These are phyloP conservation scores for Coemansia sp. DNA, from an alignment of 192 early-diverging fungal genomes.

Conservation along the genomic window DNA sequence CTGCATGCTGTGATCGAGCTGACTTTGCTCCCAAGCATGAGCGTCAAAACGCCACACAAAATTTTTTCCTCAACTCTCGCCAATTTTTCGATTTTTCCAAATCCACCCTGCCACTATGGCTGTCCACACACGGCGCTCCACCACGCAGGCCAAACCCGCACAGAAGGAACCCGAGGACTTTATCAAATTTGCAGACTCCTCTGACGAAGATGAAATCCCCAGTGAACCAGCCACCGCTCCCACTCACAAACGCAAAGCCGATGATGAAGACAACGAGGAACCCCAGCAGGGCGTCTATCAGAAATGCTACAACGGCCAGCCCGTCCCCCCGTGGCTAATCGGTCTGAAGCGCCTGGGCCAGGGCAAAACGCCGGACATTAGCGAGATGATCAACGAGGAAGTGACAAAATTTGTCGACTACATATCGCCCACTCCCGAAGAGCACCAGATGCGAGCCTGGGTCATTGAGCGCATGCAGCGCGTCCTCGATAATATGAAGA, in stretches of 20 bases:
- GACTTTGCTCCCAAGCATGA: background rate
- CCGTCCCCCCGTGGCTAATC: conserved; percentile 49
- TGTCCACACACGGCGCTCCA: background rate
- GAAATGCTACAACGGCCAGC: conserved; percentile 44
- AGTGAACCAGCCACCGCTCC: background rate
- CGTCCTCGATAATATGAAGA: conserved; percentile 35
- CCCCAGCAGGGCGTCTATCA: conserved; percentile 1
- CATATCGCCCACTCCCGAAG: conserved; percentile 77
- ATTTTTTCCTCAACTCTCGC: background rate
- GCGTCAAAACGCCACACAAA: background rate
- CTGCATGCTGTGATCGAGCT: background rate
- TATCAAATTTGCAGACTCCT: conserved; percentile 21
- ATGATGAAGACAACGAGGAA: conserved; percentile 3
- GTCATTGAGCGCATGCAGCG: conserved; percentile 65
- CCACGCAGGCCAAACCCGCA: background rate
- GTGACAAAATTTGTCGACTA: conserved; percentile 74
- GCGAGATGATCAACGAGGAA: conserved; percentile 60
- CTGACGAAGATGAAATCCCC: conserved; percentile 3
- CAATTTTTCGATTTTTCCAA: background rate
- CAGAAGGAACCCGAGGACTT: conserved; percentile 17
- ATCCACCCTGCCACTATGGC: background rate
- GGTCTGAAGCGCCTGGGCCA: conserved; percentile 27
- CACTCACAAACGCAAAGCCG: conserved; percentile 10
- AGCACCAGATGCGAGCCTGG: conserved; percentile 72
- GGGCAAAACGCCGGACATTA: conserved; percentile 41